Evolutionary conservation across 2,329 filamentous ascomycete species (phyloP), one percentile per base, ranked within the genome.

Genomic region (Paraphaeosphaeria sporulosa): DNA sequence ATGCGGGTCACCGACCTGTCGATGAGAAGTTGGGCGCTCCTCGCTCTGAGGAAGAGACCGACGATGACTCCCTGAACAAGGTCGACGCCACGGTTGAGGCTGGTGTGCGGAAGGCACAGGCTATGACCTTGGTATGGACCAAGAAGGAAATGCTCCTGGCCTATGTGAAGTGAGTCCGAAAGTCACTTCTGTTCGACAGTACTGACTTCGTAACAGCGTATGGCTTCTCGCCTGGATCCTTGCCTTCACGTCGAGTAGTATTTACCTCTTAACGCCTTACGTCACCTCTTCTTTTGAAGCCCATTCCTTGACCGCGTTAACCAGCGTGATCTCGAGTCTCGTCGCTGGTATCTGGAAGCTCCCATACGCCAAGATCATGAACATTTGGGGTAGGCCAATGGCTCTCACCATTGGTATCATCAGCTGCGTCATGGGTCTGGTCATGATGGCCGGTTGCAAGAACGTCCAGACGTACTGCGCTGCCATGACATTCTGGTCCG

Each of bases 381-480:
- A 81, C 63, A 74, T 81, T 58, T 81, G 75, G 73, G 80, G 79
- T 9, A 71, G 80, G 12, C 74, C 76, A 0, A 66, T 76, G 48
- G 79, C 77, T 6, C 73, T 78, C 21, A 60, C 66, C 19, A 49
- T 80, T 8, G 75, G 76, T 57, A 70, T 81, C 23, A 57, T 53
- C n/a, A 69, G 61, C 42, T 71, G 67, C 21, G 62, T 70, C 36
- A 56, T 77, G 21, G 73, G 73, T 5, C 66, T 92, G 74, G 89
- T 90, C 55, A 82, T 92, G 77, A 90, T 91, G 83, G 90, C 90
- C 6, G 83, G 80, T 1, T 90, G 86, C 75, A 82, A 83, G 10
- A 85, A 85, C 60, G 83, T 90, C 27, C 75, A 85, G 63, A 86
- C 84, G 0, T 91, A 88, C 74, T 87, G 86, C 50, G 88, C 88